Conservation (phyloP, 148 eudicot species). For the Silene latifolia region DNA sequence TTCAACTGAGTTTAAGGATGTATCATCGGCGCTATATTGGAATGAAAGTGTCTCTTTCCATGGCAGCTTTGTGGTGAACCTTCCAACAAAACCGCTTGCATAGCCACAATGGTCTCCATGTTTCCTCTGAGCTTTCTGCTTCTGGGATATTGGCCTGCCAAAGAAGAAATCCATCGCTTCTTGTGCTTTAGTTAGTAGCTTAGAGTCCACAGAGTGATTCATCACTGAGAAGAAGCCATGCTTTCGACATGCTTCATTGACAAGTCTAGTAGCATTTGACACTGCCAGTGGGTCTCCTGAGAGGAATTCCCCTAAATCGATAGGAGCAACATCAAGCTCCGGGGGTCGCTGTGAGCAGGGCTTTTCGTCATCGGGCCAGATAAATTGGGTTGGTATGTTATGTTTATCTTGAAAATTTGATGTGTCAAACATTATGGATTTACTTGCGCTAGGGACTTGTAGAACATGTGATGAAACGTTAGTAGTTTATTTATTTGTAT, state of each 20-base stretch:
- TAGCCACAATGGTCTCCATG: conserved; percentile 56
- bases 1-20: conserved; percentile 32
- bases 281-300: conserved; percentile 38
- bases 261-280: conserved; percentile 27
- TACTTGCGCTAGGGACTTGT: background rate
- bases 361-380: conserved; percentile 45
- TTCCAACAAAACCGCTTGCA: conserved; percentile 56
- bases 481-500: conserved; percentile 16
- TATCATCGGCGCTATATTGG: conserved; percentile 29
- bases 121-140: conserved; percentile 45
- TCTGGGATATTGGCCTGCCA: conserved; percentile 33
- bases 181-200: conserved; percentile 38
- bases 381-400: conserved; percentile 38
- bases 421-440: conserved; percentile 26
- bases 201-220: conserved; percentile 40
- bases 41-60: conserved; percentile 77
- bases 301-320: conserved; percentile 42
- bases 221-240: conserved; percentile 48
- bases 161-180: conserved; percentile 40
- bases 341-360: conserved; percentile 35
- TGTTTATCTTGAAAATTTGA: conserved; percentile 26
- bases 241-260: conserved; percentile 44
- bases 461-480: conserved; percentile 8
- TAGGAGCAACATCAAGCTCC: conserved; percentile 33
- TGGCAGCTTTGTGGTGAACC: conserved; percentile 60